These are phyloP conservation scores for Penicillium sp. DNA, from an alignment of 2,329 filamentous ascomycete genomes.

Conservation along the genomic window DNA sequence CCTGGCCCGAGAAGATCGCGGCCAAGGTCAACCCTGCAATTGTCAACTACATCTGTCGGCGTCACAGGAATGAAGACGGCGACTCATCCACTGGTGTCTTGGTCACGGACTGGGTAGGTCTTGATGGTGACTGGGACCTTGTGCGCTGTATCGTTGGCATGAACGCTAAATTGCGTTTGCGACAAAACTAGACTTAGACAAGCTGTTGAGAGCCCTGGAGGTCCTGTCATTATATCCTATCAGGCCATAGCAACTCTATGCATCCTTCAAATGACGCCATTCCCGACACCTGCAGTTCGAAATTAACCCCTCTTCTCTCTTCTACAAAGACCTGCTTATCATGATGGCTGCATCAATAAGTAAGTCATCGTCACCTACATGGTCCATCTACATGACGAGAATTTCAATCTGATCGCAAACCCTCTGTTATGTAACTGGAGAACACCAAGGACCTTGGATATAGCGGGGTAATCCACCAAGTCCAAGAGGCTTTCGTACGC, in stretches of 20 bases:
- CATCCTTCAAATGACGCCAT: not conserved
- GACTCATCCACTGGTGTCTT: conserved; percentile 82
- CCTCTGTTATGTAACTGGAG: too few species aligned
- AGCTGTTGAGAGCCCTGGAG: not conserved
- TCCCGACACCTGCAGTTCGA: not conserved
- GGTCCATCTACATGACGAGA: too few species aligned
- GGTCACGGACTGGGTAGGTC: conserved; percentile 90
- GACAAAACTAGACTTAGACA: conserved; percentile 19
- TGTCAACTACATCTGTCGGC: conserved; percentile 57
- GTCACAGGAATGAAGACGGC: conserved; percentile 55
- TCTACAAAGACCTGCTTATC: not conserved
- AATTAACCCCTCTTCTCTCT: not conserved
- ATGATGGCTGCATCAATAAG: too few species aligned
- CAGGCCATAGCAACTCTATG: not conserved
- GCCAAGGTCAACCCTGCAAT: conserved; percentile 78
- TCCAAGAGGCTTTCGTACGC: too few species aligned
- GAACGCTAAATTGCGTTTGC: conserved; percentile 65
- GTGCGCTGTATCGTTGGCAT: conserved; percentile 83
- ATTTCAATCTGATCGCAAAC: too few species aligned
- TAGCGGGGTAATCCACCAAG: too few species aligned
- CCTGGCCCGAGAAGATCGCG: conserved; percentile 92
- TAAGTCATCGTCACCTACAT: too few species aligned
- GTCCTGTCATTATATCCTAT: not conserved
- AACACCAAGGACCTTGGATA: too few species aligned
- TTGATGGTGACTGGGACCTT: conserved; percentile 85